A percentile compares a stretch with the other conserved stretches of the same genome.
Conservation (phyloP, 495 filamentous ascomycete genomes). For the Xylaria grammica region DNA sequence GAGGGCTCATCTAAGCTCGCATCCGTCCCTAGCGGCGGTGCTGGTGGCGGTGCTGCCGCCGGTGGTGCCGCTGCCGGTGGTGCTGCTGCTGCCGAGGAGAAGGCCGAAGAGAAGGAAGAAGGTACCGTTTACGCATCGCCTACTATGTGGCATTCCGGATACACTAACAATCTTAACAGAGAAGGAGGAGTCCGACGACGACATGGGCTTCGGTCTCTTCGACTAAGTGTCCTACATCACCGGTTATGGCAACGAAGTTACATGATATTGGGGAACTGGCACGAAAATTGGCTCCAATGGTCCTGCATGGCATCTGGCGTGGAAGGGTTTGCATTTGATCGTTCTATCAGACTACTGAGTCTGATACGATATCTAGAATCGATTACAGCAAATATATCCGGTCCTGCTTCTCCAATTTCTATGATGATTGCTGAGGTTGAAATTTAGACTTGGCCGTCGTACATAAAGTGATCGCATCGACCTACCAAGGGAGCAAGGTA, state of each 20-base stretch:
- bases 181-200: slow-evolving; percentile 94
- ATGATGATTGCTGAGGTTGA: neutral
- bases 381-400: slow-evolving; percentile 32
- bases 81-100: slow-evolving; percentile 70
- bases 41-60: slow-evolving; percentile 68
- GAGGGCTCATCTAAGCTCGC: slow-evolving; percentile 93
- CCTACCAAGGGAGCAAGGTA: too few relatives aligned
- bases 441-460: neutral
- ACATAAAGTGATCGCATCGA: neutral
- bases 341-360: slow-evolving; percentile 4
- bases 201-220: slow-evolving; percentile 99
- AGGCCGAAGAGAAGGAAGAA: slow-evolving; percentile 77
- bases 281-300: slow-evolving; percentile 35
- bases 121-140: slow-evolving; percentile 46
- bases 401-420: slow-evolving; percentile 34
- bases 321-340: slow-evolving; percentile 35
- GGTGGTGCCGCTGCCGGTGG: slow-evolving; percentile 68
- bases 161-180: slow-evolving; percentile 48
- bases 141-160: neutral
- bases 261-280: slow-evolving; percentile 30
- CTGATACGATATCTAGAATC: slow-evolving; percentile 30
- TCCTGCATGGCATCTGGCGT: slow-evolving; percentile 35
- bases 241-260: slow-evolving; percentile 34
- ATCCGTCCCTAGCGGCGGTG: slow-evolving; percentile 93
- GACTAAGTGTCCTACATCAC: slow-evolving; percentile 66